Conservation (phyloP, 2,329 filamentous ascomycete species). For the Microdochium bolleyi region DNA sequence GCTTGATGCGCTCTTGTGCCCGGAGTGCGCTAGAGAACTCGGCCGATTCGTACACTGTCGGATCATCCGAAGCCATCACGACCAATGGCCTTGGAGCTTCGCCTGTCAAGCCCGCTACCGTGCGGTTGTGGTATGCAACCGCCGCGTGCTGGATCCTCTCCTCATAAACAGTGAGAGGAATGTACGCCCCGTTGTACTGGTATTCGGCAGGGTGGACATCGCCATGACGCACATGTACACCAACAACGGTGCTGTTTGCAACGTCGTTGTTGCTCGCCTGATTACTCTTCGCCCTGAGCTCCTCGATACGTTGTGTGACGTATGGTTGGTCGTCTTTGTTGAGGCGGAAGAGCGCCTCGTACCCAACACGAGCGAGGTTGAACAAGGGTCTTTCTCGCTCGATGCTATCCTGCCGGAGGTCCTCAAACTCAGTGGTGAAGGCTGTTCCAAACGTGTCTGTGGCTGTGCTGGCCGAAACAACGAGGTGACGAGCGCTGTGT, state of each 20-base stretch:
- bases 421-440: constrained; percentile 45
- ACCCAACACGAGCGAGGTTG: constrained; percentile 59
- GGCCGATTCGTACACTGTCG: constrained; percentile 58
- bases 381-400: constrained; percentile 54
- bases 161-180: constrained; percentile 63
- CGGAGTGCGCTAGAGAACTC: constrained; percentile 52
- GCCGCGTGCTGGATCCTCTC: constrained; percentile 50
- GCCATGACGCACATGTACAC: constrained; percentile 72
- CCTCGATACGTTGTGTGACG: constrained; percentile 47
- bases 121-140: constrained; percentile 36
- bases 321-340: constrained; percentile 58
- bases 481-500: constrained; percentile 63
- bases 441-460: constrained; percentile 53
- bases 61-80: constrained; percentile 74
- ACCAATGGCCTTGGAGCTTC: constrained; percentile 37
- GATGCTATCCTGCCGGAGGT: constrained; percentile 38
- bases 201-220: constrained; percentile 71
- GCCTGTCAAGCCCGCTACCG: constrained; percentile 22
- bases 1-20: constrained; percentile 69
- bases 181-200: constrained; percentile 70
- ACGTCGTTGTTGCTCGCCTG: constrained; percentile 33
- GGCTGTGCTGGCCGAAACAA: constrained; percentile 64
- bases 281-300: constrained; percentile 41
- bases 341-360: constrained; percentile 67
- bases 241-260: constrained; percentile 43